Base-by-base conservation (phyloP, 1,284 basidiomycete species). In the Cerioporus squamosus region DNA sequence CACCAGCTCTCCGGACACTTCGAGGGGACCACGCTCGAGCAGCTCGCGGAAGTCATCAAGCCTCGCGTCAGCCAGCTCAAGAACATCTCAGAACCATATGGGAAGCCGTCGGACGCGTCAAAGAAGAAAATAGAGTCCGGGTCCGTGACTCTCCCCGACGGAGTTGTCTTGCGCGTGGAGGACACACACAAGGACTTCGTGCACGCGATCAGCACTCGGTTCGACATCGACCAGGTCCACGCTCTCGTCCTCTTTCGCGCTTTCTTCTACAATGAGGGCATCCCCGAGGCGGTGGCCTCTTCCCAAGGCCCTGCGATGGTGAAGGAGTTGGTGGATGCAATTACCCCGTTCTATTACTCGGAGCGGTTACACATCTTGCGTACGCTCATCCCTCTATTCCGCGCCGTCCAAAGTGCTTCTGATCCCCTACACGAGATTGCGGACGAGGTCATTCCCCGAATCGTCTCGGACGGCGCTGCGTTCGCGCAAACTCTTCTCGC, bases 281-380 rank as follows among this genome's bases (percentile, higher is more conserved):
- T 90, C 15, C 83, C 87, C 2, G 70, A 80, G 18, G 75, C 75
- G n/a, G 73, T 81, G 0, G 77, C 75, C 43, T 72, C 79, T 22
- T 73, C 77, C 31, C 76, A 79, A 23, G 76, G 77, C 49, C 74
- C 75, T 38, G 75, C 75, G 3, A 71, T 86, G 63, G 77, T 85
- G 10, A 81, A 85, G 33, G 85, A 88, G 61, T 78, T 94, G 43
- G 70, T 92, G 12, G 81, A 85, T 54, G 85, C 84, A 12, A 88
- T 95, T 66, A 89, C 86, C 2, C 84, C 86, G 15, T 95, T 94
- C 77, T 93, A 91, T 72, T 86, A 86, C 66, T 83, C 88, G 7
- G 93, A 95, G 72, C 83, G 89, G 18, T 81, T 94, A n/a, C 84
- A 80, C 68, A 69, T 83, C 44, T 76, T 88, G 24, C 87, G 90